Conservation (phyloP, 75 land plant genomes). For the Adiantum capillusveneris region DNA sequence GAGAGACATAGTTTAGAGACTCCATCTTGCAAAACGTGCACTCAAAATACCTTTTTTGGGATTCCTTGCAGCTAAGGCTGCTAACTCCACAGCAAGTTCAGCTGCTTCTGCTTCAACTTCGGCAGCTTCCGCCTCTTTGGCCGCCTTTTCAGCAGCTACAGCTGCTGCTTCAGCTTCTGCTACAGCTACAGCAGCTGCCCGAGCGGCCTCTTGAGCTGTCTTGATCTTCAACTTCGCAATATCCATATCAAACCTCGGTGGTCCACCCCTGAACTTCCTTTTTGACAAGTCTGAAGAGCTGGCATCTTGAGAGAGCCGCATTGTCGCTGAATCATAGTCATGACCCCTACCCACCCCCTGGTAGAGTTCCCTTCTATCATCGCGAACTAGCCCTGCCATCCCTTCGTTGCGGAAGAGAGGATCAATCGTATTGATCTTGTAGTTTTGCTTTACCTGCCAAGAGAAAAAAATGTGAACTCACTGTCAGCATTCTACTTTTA, state of each 20-base stretch:
- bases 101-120: slow-evolving; percentile 88
- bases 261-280: too few species aligned
- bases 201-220: slow-evolving; percentile 84
- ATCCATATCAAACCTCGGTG: slow-evolving; percentile 33
- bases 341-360: too few species aligned
- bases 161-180: slow-evolving; percentile 91
- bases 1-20: neutral
- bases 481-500: too few species aligned
- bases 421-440: slow-evolving; percentile 17
- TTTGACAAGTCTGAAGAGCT: too few species aligned
- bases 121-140: slow-evolving; percentile 79
- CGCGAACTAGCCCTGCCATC: too few species aligned
- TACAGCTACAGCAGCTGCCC: slow-evolving; percentile 71
- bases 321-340: too few species aligned
- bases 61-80: slow-evolving; percentile 19
- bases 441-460: slow-evolving; percentile 23
- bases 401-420: too few species aligned
- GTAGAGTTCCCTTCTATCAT: too few species aligned
- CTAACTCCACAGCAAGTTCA: slow-evolving; percentile 79
- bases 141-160: slow-evolving; percentile 79
- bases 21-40: neutral
- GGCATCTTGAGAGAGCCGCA: too few species aligned
- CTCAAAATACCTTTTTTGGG: neutral
- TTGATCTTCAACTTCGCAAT: slow-evolving; percentile 53
- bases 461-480: too few species aligned